Conservation (phyloP, 345 rosid species). For the Cardamine resedifolia region DNA sequence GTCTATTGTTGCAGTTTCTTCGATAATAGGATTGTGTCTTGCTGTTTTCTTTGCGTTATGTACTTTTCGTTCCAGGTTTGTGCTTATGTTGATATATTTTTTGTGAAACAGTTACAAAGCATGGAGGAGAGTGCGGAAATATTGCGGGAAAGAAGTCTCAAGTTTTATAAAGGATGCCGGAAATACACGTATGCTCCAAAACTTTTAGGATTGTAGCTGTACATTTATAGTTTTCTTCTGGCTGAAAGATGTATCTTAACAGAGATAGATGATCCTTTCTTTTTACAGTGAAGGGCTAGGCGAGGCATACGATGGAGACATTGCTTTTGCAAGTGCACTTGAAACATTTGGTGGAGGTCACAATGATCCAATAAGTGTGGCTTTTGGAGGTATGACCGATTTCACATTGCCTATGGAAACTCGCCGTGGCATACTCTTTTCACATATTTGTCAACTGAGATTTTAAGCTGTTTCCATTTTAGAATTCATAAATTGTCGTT, state of each 20-base stretch:
- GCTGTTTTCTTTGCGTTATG: too few species aligned
- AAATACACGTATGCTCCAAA: constrained; percentile 80
- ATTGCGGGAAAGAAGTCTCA: constrained; percentile 88
- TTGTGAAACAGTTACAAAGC: constrained; percentile 71
- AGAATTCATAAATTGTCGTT: neutral
- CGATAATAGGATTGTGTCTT: neutral
- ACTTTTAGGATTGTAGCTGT: neutral
- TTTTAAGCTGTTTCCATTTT: neutral
- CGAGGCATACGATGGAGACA: constrained; percentile 94
- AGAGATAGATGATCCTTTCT: neutral
- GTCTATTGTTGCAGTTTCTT: constrained; percentile 1
- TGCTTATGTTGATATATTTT: constrained; percentile 10
- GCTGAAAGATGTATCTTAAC: constrained; percentile 6
- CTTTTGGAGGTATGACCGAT: constrained; percentile 81
- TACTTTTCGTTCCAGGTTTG: neutral
- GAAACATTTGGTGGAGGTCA: constrained; percentile 99
- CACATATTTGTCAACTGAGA: constrained; percentile 16
- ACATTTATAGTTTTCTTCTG: constrained; percentile 11
- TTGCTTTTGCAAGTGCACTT: constrained; percentile 95
- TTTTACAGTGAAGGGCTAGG: constrained; percentile 92
- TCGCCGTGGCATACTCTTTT: constrained; percentile 5
- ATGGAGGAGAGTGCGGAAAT: constrained; percentile 87
- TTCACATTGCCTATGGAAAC: neutral
- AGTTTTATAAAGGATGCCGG: constrained; percentile 93
- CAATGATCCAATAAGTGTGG: constrained; percentile 95